These are phyloP conservation scores for Casuarina equisetifolia DNA, from an alignment of 306 rosid genomes.

Conservation along the genomic window DNA sequence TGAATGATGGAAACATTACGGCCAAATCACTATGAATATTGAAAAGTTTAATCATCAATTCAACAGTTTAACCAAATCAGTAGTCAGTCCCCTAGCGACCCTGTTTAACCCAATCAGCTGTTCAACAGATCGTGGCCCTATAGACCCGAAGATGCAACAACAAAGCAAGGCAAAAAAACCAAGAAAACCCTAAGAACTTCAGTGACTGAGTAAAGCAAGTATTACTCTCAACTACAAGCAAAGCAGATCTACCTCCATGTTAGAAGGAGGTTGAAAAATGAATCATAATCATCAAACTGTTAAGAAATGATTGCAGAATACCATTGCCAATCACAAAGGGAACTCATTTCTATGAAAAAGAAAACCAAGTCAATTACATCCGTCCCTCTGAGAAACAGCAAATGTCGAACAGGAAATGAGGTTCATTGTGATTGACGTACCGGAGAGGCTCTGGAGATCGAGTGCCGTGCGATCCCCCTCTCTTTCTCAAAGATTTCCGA, in stretches of 20 bases:
- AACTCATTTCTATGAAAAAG: too few relatives aligned
- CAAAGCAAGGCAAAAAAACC: too few relatives aligned
- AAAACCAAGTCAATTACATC: too few relatives aligned
- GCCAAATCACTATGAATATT: neutral
- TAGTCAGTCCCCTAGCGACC: neutral
- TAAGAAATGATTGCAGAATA: too few relatives aligned
- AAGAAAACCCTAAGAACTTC: too few relatives aligned
- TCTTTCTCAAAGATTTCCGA: neutral
- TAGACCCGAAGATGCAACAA: neutral
- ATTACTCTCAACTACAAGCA: too few relatives aligned
- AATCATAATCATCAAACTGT: too few relatives aligned
- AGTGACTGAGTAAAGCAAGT: too few relatives aligned
- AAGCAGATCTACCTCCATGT: too few relatives aligned
- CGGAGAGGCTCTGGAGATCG: conserved; percentile 1
- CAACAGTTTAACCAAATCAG: neutral
- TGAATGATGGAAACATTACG: neutral
- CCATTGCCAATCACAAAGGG: too few relatives aligned
- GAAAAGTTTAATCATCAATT: neutral
- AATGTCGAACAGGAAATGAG: neutral
- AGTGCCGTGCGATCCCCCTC: neutral
- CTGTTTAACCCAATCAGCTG: neutral
- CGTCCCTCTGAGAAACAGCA: too few relatives aligned
- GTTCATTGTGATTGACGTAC: neutral
- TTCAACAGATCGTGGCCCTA: neutral
- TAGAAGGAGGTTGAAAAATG: too few relatives aligned